These are phyloP conservation scores for Aspergillus sclerotioniger DNA, from an alignment of 495 filamentous ascomycete genomes.

Conservation along the genomic window DNA sequence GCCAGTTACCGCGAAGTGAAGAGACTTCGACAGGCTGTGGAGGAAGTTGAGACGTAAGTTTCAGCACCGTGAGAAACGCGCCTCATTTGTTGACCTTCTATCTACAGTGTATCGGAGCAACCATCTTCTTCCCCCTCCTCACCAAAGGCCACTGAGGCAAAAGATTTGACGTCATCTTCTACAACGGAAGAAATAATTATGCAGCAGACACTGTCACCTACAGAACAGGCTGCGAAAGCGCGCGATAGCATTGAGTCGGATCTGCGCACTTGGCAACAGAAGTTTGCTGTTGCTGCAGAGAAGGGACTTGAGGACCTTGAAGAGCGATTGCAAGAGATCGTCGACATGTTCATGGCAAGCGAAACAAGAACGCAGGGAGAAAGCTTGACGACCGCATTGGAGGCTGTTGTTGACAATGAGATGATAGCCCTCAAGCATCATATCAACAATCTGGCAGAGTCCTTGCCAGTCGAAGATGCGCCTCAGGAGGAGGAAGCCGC, in stretches of 20 bases:
- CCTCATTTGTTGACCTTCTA: slow-evolving; percentile 19
- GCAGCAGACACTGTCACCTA: slow-evolving; percentile 30
- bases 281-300: slow-evolving; percentile 78
- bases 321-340: slow-evolving; percentile 72
- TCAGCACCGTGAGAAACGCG: not conserved
- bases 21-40: slow-evolving; percentile 55
- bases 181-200: slow-evolving; percentile 20
- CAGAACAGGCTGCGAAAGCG: slow-evolving; percentile 49
- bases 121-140: slow-evolving; percentile 22
- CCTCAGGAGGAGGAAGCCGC: slow-evolving; percentile 55
- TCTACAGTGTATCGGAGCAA: slow-evolving; percentile 29
- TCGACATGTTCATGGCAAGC: slow-evolving; percentile 65
- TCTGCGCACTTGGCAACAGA: slow-evolving; percentile 75
- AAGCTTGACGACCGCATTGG: slow-evolving; percentile 64
- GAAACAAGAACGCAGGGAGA: slow-evolving; percentile 64
- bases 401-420: slow-evolving; percentile 60
- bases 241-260: slow-evolving; percentile 73
- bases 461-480: slow-evolving; percentile 50
- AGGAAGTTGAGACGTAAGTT: slow-evolving; percentile 53
- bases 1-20: slow-evolving; percentile 75
- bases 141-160: slow-evolving; percentile 18
- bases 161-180: slow-evolving; percentile 24
- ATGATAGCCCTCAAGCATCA: slow-evolving; percentile 63
- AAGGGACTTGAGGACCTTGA: slow-evolving; percentile 73
- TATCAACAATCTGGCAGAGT: slow-evolving; percentile 61